Conservation (phyloP, 208 protist species). For the Herpetomonas samuelpessoai region DNA sequence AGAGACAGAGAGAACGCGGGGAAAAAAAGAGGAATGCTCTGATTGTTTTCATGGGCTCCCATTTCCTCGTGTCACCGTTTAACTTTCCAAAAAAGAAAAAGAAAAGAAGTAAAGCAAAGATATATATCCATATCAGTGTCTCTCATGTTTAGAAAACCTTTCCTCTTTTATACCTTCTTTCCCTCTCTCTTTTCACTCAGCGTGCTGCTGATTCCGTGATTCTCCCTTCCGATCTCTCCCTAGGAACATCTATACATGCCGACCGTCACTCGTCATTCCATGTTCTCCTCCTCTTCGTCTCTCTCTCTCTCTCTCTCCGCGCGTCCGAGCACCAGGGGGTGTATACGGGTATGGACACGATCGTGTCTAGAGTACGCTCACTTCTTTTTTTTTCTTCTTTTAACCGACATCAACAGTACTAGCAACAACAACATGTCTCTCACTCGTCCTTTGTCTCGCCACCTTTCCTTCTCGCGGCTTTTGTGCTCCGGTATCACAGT, state of each 20-base stretch:
- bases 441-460: too few species aligned
- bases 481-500: too few species aligned
- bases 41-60: neutral
- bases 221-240: neutral
- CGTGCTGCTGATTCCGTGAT: neutral
- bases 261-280: conserved; percentile 6
- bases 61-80: conserved; percentile 16
- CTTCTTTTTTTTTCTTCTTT: too few species aligned
- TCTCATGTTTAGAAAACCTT: neutral
- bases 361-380: too few species aligned
- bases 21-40: conserved; percentile 6
- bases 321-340: neutral
- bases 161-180: conserved; percentile 13
- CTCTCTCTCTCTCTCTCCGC: conserved; percentile 3
- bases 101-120: conserved; percentile 6
- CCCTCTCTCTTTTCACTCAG: neutral
- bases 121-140: conserved; percentile 6
- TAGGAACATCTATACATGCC: conserved; percentile 10
- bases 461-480: too few species aligned
- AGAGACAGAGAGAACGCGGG: neutral
- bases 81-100: conserved; percentile 11
- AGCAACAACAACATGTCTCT: too few species aligned
- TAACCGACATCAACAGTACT: too few species aligned
- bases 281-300: conserved; percentile 7
- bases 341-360: neutral